Evolutionary conservation across 306 rosid species (phyloP).

Genomic region (Astragalus membranaceus): DNA sequence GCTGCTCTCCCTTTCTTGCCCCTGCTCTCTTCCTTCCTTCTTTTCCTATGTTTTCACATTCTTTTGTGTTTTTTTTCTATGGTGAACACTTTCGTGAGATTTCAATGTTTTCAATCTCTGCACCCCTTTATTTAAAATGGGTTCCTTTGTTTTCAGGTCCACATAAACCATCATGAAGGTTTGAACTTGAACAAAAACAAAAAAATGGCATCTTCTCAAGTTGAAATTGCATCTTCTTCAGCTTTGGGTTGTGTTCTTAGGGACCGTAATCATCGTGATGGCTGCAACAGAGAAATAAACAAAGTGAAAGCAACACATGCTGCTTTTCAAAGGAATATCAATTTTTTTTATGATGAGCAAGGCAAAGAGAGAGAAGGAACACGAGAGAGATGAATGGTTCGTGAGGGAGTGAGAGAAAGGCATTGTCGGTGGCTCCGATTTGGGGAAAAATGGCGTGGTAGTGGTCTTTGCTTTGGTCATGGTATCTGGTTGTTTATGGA

Average conservation of each 20-base stretch:
- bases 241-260: constrained; percentile 64
- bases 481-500: no score
- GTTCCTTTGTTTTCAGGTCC: no score
- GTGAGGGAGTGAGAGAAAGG: no score
- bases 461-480: no score
- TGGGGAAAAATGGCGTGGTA: no score
- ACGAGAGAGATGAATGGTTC: no score
- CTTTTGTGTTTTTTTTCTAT: background rate
- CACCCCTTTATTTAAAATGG: constrained; percentile 12
- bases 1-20: no score
- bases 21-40: constrained; percentile 21
- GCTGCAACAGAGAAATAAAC: constrained; percentile 34
- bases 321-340: constrained; percentile 40
- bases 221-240: constrained; percentile 51
- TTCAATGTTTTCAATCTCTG: constrained; percentile 12
- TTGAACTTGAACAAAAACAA: background rate
- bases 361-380: no score
- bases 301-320: no score
- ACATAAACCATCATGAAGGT: background rate
- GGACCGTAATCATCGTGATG: constrained; percentile 53
- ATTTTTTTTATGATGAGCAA: no score
- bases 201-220: constrained; percentile 70
- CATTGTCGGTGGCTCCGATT: no score
- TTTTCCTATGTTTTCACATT: constrained; percentile 19
- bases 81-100: constrained; percentile 12